Percentiles rank a stretch among this genome's conserved stretches.
These are phyloP conservation scores for Lasiodiplodia sp. DNA, from an alignment of 2,329 filamentous ascomycete species.

Conservation along the genomic window DNA sequence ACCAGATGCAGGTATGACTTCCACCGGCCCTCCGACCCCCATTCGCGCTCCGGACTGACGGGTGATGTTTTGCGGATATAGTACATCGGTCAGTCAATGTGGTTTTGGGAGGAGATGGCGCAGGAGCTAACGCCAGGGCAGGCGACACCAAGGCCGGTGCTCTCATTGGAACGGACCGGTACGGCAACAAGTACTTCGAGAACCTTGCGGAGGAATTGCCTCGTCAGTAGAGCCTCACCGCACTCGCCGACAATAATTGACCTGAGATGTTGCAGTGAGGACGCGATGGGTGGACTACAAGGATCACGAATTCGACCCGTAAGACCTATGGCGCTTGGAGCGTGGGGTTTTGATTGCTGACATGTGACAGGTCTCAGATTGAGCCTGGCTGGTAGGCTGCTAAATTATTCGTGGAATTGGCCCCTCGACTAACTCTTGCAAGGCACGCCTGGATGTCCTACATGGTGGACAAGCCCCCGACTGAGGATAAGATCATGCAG, in stretches of 20 bases:
- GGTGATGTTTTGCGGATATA: slow-evolving; percentile 36
- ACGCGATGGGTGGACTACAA: slow-evolving; percentile 99
- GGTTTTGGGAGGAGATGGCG: neutral
- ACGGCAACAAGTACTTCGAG: slow-evolving; percentile 98
- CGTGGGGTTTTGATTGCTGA: slow-evolving; percentile 43
- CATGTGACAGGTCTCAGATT: slow-evolving; percentile 71
- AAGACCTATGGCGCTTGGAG: slow-evolving; percentile 43
- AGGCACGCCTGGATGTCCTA: slow-evolving; percentile 97
- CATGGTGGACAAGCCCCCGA: slow-evolving; percentile 84
- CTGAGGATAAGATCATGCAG: slow-evolving; percentile 74
- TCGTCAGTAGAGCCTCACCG: slow-evolving; percentile 61
- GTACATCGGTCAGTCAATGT: slow-evolving; percentile 46
- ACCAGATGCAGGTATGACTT: slow-evolving; percentile 86
- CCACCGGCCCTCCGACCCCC: slow-evolving; percentile 24
- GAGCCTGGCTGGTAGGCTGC: slow-evolving; percentile 80
- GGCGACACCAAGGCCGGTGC: slow-evolving; percentile 96
- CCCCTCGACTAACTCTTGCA: neutral
- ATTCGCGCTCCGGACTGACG: slow-evolving; percentile 13
- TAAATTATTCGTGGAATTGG: neutral
- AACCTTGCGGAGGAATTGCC: slow-evolving; percentile 90
- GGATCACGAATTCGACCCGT: slow-evolving; percentile 82
- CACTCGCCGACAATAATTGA: slow-evolving; percentile 30
- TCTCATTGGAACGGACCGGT: slow-evolving; percentile 84
- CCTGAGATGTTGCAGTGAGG: slow-evolving; percentile 66
- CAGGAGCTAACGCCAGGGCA: slow-evolving; percentile 51